These are phyloP conservation scores for Sphaerulina musiva DNA, from an alignment of 2,329 filamentous ascomycete species.

Conservation along the genomic window DNA sequence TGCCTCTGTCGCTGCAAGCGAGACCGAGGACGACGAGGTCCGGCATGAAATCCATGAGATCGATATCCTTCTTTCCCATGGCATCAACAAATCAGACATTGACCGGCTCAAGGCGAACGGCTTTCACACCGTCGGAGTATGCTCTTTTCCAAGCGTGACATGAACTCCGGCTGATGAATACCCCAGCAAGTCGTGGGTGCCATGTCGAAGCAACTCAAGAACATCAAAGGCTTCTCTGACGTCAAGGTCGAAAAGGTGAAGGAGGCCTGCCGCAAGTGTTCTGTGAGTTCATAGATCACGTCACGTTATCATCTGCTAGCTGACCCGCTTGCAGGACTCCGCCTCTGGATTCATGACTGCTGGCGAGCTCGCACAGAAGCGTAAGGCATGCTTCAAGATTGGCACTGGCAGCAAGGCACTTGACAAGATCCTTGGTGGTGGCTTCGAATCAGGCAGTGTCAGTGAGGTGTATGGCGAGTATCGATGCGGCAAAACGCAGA, in stretches of 20 bases:
- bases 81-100: constrained; percentile 60
- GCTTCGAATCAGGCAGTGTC: constrained; percentile 65
- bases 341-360: constrained; percentile 59
- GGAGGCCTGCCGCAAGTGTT: constrained; percentile 57
- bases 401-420: constrained; percentile 65
- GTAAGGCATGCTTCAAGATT: constrained; percentile 58
- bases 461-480: constrained; percentile 59
- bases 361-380: constrained; percentile 56
- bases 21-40: constrained; percentile 43
- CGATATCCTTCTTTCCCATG: constrained; percentile 60
- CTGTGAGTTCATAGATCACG: constrained; percentile 37
- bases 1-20: constrained; percentile 48
- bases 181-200: constrained; percentile 53
- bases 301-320: background rate
- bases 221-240: constrained; percentile 65
- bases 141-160: constrained; percentile 12
- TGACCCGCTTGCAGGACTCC: constrained; percentile 44
- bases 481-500: constrained; percentile 62
- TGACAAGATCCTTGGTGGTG: constrained; percentile 55
- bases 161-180: background rate
- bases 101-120: constrained; percentile 57
- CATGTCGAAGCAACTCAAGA: constrained; percentile 54
- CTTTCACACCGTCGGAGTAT: constrained; percentile 58
- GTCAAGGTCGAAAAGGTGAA: constrained; percentile 66
- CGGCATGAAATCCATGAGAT: constrained; percentile 56